phyloP scores from a whole-genome alignment of 2,329 filamentous ascomycete genomes.

The Eurotiales sp. region DNA sequence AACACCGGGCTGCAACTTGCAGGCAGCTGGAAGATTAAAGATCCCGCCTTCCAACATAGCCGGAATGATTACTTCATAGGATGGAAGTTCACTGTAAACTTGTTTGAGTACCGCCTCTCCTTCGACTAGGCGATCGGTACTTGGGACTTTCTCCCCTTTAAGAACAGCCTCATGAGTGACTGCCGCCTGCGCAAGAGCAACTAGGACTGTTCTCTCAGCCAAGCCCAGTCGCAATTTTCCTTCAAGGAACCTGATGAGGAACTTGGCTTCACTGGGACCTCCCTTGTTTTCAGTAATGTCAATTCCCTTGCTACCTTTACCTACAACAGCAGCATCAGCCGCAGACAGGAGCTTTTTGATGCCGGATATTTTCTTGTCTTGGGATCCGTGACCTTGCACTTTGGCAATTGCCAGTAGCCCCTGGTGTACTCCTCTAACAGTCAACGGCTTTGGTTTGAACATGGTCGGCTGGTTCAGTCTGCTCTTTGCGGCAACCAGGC shows the following conservation, averaged over 20 bases:
- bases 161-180: constrained; percentile 75
- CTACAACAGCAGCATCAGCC: constrained; percentile 68
- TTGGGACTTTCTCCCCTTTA: constrained; percentile 60
- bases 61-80: constrained; percentile 92
- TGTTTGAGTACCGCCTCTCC: constrained; percentile 84
- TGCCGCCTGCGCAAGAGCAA: constrained; percentile 83
- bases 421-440: constrained; percentile 80
- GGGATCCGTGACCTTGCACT: constrained; percentile 78
- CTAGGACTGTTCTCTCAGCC: constrained; percentile 86
- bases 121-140: constrained; percentile 71
- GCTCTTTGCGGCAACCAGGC: constrained; percentile 91
- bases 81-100: constrained; percentile 90
- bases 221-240: constrained; percentile 89
- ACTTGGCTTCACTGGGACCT: constrained; percentile 92
- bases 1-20: constrained; percentile 88
- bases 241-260: constrained; percentile 85
- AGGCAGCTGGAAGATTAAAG: constrained; percentile 73
- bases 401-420: constrained; percentile 86
- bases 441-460: constrained; percentile 94
- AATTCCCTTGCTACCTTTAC: constrained; percentile 61
- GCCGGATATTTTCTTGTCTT: constrained; percentile 82
- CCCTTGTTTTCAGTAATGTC: constrained; percentile 92
- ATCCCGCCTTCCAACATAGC: constrained; percentile 85
- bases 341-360: constrained; percentile 97
- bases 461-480: constrained; percentile 93